These are phyloP conservation scores for Ceratocystis destructans DNA, from an alignment of 2,329 filamentous ascomycete genomes.

Conservation along the genomic window DNA sequence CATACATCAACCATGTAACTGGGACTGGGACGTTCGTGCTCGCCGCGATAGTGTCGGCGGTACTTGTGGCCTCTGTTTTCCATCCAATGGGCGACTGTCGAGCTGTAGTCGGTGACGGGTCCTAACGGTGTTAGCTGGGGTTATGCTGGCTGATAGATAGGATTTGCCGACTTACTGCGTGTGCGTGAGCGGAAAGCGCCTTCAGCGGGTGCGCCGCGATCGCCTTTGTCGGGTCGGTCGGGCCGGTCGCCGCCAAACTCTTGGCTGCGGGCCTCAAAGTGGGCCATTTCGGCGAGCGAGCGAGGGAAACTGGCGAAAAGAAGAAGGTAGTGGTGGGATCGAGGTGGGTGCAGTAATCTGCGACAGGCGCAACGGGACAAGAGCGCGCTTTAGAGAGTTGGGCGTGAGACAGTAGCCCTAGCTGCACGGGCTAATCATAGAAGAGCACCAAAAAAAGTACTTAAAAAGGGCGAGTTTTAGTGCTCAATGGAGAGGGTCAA, in stretches of 20 bases:
- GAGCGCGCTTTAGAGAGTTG: no score
- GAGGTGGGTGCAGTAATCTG: not conserved
- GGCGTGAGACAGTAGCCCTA: no score
- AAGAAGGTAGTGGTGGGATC: not conserved
- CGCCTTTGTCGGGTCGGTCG: slow-evolving; percentile 1
- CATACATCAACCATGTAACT: slow-evolving; percentile 84
- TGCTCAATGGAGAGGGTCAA: not conserved
- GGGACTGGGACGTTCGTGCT: slow-evolving; percentile 68
- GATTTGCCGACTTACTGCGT: slow-evolving; percentile 32
- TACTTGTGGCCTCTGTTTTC: slow-evolving; percentile 58
- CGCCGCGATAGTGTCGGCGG: slow-evolving; percentile 55
- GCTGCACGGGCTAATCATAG: no score
- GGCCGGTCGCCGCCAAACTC: slow-evolving; percentile 30
- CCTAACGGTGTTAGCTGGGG: slow-evolving; percentile 36
- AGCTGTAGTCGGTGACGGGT: slow-evolving; percentile 84
- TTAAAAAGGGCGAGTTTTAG: no score
- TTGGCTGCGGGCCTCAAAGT: slow-evolving; percentile 35
- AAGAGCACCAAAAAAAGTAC: no score
- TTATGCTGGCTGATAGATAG: slow-evolving; percentile 3
- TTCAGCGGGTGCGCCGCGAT: slow-evolving; percentile 19
- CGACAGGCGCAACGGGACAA: no score
- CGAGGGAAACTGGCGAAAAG: slow-evolving; percentile 5
- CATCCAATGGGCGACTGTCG: slow-evolving; percentile 85
- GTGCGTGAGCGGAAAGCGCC: slow-evolving; percentile 35
- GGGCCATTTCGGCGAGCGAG: slow-evolving; percentile 32